A percentile compares a stretch with the other conserved stretches of the same genome.
Evolutionary conservation across 129 eudicot genomes (phyloP).

Genomic region (Tagetes erecta): DNA sequence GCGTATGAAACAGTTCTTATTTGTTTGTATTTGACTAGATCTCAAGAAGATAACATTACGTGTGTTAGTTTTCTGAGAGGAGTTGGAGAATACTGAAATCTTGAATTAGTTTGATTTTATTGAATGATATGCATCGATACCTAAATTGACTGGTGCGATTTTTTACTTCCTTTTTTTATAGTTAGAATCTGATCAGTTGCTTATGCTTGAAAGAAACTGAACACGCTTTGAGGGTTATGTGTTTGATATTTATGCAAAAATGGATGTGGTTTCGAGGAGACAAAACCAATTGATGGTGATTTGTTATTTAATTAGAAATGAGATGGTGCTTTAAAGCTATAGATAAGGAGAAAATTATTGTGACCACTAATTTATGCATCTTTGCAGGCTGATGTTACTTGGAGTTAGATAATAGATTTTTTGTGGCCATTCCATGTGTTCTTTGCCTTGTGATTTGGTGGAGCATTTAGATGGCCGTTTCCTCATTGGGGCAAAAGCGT

Average conservation of each 20-base stretch:
- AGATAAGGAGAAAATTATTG: not conserved
- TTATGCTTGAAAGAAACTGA: not conserved
- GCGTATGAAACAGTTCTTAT: not conserved
- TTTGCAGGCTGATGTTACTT: conserved; percentile 31
- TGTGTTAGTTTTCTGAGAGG: conserved; percentile 5
- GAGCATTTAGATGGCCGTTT: conserved; percentile 63
- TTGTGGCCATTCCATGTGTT: conserved; percentile 54
- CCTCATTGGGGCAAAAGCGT: conserved; percentile 58
- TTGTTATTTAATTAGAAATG: not conserved
- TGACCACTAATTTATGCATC: conserved; percentile 6
- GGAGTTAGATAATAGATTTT: conserved; percentile 24
- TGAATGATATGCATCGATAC: not conserved
- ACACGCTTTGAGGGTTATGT: conserved; percentile 7
- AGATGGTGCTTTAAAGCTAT: conserved; percentile 3
- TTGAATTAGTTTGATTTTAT: conserved; percentile 9
- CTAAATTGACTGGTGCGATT: not conserved
- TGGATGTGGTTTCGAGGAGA: conserved; percentile 1
- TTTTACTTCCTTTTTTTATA: not conserved
- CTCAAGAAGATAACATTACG: not conserved
- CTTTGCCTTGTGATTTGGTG: conserved; percentile 36
- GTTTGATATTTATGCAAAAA: conserved; percentile 15
- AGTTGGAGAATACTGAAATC: not conserved
- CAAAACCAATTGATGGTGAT: conserved; percentile 6
- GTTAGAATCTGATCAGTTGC: conserved; percentile 17
- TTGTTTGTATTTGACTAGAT: not conserved